These are phyloP conservation scores for Bauhinia variegata DNA, from an alignment of 306 rosid genomes.

Conservation along the genomic window DNA sequence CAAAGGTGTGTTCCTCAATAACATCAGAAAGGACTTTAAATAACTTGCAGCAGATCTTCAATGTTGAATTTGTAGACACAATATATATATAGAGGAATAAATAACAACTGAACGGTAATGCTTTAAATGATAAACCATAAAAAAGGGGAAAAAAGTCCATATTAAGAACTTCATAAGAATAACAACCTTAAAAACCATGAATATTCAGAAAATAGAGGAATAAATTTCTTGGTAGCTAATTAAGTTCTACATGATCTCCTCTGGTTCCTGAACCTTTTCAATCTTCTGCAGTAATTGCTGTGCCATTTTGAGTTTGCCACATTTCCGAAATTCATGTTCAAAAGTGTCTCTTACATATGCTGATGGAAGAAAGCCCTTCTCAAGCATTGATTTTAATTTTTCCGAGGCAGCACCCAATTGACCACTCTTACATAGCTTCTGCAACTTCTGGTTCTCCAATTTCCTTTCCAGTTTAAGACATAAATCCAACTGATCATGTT, in stretches of 20 bases:
- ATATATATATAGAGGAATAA: too few species aligned
- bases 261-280: constrained; percentile 28
- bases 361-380: constrained; percentile 56
- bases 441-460: constrained; percentile 58
- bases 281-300: constrained; percentile 52
- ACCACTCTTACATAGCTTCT: constrained; percentile 58
- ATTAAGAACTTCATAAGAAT: background rate
- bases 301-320: constrained; percentile 57
- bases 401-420: constrained; percentile 61
- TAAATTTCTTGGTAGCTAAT: background rate
- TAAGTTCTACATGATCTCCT: constrained; percentile 20
- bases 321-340: constrained; percentile 50
- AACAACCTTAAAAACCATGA: constrained; percentile 18
- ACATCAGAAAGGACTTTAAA: too few species aligned
- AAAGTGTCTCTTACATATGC: constrained; percentile 60
- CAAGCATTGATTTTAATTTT: constrained; percentile 60
- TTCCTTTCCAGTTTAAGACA: constrained; percentile 59
- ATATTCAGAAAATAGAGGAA: constrained; percentile 12
- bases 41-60: too few species aligned
- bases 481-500: constrained; percentile 50
- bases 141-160: too few species aligned
- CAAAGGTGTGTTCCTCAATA: too few species aligned
- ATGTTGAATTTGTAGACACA: too few species aligned
- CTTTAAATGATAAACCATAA: too few species aligned
- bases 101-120: too few species aligned